Percentiles rank a stretch among this genome's conserved stretches.
Conservation (phyloP, 2,329 filamentous ascomycete genomes). For the Trematosphaeria pertusa region DNA sequence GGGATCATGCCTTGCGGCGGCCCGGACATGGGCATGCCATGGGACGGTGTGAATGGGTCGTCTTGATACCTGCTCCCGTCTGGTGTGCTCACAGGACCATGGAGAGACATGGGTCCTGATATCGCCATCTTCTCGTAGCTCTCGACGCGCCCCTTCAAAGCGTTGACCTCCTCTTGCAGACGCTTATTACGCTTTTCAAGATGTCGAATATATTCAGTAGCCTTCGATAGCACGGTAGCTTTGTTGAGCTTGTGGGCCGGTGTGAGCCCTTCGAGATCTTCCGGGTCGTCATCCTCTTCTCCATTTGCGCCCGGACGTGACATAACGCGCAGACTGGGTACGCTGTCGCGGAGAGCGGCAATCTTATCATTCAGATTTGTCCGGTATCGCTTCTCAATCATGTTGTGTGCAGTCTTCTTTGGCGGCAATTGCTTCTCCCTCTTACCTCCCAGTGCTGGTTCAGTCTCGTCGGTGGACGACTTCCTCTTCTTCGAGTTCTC, state of each 20-base stretch:
- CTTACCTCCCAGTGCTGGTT: conserved; percentile 57
- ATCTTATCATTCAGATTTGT: conserved; percentile 99
- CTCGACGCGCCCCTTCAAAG: conserved; percentile 76
- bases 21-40: conserved; percentile 35
- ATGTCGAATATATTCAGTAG: conserved; percentile 94
- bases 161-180: conserved; percentile 79
- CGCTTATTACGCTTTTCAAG: conserved; percentile 89
- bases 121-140: conserved; percentile 74
- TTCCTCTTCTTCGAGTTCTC: conserved; percentile 46
- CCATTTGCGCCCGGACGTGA: conserved; percentile 61
- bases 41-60: conserved; percentile 41
- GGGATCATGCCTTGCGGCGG: conserved; percentile 51
- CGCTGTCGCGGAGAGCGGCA: conserved; percentile 86
- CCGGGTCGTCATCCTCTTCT: conserved; percentile 80
- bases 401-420: conserved; percentile 97
- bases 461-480: conserved; percentile 60
- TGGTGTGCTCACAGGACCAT: conserved; percentile 39
- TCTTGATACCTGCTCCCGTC: conserved; percentile 47
- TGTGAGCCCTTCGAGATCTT: conserved; percentile 72
- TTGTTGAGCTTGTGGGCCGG: conserved; percentile 96
- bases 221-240: conserved; percentile 94
- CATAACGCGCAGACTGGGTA: conserved; percentile 87
- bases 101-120: conserved; percentile 50
- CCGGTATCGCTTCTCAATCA: conserved; percentile 96
- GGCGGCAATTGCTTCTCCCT: conserved; percentile 63